Evolutionary conservation across 2,329 filamentous ascomycete species (phyloP), one percentile per base, ranked within the genome.

Genomic region (Salinomyces thailandicus): DNA sequence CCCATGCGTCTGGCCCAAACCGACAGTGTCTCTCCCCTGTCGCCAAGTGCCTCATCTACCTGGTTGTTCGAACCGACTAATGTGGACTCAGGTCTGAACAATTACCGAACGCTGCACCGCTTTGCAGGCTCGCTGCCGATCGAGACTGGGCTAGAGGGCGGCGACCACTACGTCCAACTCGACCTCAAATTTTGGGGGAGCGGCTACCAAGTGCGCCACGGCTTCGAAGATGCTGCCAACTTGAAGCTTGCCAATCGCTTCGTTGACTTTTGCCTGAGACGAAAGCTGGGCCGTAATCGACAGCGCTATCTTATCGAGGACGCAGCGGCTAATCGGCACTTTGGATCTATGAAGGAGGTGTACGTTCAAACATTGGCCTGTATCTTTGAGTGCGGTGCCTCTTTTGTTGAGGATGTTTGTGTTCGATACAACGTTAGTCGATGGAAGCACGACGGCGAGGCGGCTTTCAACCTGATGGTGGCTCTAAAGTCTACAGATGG

Each of bases 291-390:
- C 18, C 43, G 54, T 16, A 55, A 58, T 31, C 46, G 54, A 16
- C 47, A 49, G 20, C 50, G 54, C n/a, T 58, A 58, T 38, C 42
- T 58, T 14, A 41, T 50, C 6, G 40, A 47, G 22, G 53, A 58
- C 33, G 28, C 38, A 3, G 45, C 46, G 5, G 42, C 50, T 9
- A 59, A 64, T 19, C 44, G 51, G 3, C 54, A 60, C 12, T 58
- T 59, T 14, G 51, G 58, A 11, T 48, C 55, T 2, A 59, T 64
- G 51, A 49, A 51, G n/a, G 63, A 62, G 24, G 54, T 62, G 4
- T 66, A 63, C 46, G 51, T 57, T 11, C 59, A 64, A 36, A 62
- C 60, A 4, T 49, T 66, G 2, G 58, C 60, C 2, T 64, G 61
- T 42, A 48, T 60, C 2, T 55, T 64, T 36, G 52, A 57, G 7